Percentiles rank a stretch among this genome's conserved stretches.
Conservation (phyloP, 116 monocot genomes). For the Posidonia oceanica region DNA sequence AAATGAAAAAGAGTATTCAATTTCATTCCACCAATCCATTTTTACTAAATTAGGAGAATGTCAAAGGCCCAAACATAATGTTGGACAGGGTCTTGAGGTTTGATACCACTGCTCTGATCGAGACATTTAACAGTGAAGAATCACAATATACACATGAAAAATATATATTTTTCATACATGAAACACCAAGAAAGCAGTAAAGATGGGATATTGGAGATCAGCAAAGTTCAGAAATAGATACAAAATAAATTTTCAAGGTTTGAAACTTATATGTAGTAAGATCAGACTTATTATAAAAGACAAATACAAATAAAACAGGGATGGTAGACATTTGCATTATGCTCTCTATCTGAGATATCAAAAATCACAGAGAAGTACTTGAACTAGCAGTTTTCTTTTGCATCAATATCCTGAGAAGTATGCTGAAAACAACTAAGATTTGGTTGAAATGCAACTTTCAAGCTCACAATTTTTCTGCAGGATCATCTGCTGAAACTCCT, state of each 20-base stretch:
- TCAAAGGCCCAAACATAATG: too few species aligned
- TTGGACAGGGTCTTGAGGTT: too few species aligned
- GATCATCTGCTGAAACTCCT: constrained; percentile 35
- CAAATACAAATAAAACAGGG: not conserved
- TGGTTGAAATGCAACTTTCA: not conserved
- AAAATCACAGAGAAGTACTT: not conserved
- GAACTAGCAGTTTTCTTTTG: not conserved
- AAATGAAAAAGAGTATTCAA: too few species aligned
- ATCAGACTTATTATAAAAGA: not conserved
- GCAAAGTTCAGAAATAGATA: too few species aligned
- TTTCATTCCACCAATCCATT: too few species aligned
- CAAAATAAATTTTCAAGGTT: not conserved
- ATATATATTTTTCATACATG: too few species aligned
- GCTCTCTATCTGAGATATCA: not conserved
- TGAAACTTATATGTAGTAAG: not conserved
- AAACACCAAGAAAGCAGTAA: too few species aligned
- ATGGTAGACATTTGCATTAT: not conserved
- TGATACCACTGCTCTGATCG: too few species aligned
- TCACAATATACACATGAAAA: not conserved
- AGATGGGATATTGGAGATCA: too few species aligned
- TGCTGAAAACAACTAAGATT: not conserved
- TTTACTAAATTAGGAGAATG: too few species aligned
- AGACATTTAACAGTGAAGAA: not conserved
- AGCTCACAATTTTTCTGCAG: constrained; percentile 30
- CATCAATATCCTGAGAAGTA: not conserved